Evolutionary conservation across 257 asterid genomes (phyloP).

Genomic region (Rauvolfia tetraphylla): DNA sequence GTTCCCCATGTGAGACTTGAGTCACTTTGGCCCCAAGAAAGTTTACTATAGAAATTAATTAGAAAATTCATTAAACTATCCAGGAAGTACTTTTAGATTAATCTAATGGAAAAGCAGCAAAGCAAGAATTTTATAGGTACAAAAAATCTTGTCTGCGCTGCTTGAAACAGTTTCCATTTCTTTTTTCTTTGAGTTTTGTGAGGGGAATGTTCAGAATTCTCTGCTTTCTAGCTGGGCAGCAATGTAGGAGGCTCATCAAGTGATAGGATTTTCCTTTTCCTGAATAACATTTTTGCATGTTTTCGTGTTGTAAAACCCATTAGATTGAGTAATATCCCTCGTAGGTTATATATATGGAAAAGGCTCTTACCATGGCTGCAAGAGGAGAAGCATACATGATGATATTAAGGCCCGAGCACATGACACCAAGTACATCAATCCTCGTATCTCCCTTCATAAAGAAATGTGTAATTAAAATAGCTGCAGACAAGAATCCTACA

Average conservation of each 20-base stretch:
- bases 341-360: background rate
- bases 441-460: conserved; percentile 35
- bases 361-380: conserved; percentile 54
- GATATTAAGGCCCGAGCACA: conserved; percentile 62
- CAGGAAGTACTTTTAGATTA: background rate
- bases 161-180: too few species aligned
- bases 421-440: conserved; percentile 50
- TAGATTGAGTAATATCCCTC: background rate
- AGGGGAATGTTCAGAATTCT: too few species aligned
- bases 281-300: too few species aligned
- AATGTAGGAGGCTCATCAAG: too few species aligned
- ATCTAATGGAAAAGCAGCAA: background rate
- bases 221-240: too few species aligned
- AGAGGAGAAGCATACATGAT: conserved; percentile 89
- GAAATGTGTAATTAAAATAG: conserved; percentile 31
- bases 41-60: background rate
- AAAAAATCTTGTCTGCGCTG: too few species aligned
- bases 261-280: background rate
- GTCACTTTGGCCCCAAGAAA: background rate
- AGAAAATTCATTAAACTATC: background rate
- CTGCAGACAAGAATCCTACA: conserved; percentile 42
- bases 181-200: too few species aligned
- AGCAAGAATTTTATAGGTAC: background rate
- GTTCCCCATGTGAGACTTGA: background rate
- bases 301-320: background rate